Evolutionary conservation across 495 filamentous ascomycete species (phyloP).

Genomic region (Penicillium soppii): DNA sequence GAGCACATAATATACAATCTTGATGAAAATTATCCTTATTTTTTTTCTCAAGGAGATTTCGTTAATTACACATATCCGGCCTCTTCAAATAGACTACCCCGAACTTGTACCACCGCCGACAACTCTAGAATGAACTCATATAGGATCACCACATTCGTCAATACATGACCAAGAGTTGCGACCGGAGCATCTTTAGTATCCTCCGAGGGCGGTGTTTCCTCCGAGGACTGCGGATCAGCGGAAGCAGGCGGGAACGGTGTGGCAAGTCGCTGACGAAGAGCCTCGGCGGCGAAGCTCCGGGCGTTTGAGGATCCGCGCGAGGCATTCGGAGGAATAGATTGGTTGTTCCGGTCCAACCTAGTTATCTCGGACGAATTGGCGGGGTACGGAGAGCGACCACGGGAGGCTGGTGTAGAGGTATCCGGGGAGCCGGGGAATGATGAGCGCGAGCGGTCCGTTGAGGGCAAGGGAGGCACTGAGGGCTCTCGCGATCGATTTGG

Average conservation of each 20-base stretch:
- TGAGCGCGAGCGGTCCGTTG: constrained; percentile 43
- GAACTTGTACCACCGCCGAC: constrained; percentile 79
- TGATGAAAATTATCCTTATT: no score
- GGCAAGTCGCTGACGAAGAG: constrained; percentile 37
- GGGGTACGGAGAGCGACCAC: constrained; percentile 20
- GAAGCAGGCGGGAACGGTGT: constrained; percentile 31
- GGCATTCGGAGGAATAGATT: constrained; percentile 18
- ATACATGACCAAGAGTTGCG: constrained; percentile 76
- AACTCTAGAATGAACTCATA: constrained; percentile 88
- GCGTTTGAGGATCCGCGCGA: constrained; percentile 33
- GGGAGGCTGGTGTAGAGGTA: constrained; percentile 36
- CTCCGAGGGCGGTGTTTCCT: constrained; percentile 26
- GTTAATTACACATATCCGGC: constrained; percentile 52
- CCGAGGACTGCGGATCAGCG: neutral
- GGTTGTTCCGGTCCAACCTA: constrained; percentile 21
- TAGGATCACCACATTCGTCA: constrained; percentile 63
- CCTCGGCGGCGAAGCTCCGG: constrained; percentile 30
- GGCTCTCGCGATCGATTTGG: constrained; percentile 20
- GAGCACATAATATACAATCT: no score
- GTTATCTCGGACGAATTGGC: constrained; percentile 12
- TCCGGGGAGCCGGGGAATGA: constrained; percentile 59
- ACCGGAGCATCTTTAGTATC: constrained; percentile 23
- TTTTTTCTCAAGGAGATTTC: no score
- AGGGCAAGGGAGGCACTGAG: constrained; percentile 20
- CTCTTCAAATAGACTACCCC: constrained; percentile 84